Conservation (phyloP, 768 basidiomycete species). For the Leucosporidium scottii region DNA sequence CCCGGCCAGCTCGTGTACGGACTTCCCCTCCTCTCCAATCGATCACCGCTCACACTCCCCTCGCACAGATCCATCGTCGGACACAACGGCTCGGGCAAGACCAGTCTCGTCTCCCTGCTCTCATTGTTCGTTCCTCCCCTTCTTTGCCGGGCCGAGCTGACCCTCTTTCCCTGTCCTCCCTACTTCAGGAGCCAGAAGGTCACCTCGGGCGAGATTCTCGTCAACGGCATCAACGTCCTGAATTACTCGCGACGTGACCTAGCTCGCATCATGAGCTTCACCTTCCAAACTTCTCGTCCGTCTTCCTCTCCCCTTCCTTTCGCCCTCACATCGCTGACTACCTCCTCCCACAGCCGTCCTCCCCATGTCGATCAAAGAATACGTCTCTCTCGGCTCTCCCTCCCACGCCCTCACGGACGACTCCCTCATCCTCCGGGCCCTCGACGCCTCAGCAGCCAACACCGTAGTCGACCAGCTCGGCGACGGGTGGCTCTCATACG, state of each 20-base stretch:
- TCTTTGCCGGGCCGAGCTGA: neutral
- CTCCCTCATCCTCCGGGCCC: conserved; percentile 5
- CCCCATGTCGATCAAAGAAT: conserved; percentile 14
- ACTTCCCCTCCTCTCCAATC: neutral
- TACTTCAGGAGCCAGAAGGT: neutral
- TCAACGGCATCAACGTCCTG: conserved; percentile 13
- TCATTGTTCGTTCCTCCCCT: neutral
- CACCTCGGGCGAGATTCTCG: conserved; percentile 10
- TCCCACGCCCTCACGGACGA: conserved; percentile 8
- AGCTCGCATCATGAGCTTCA: conserved; percentile 10
- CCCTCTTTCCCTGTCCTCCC: neutral
- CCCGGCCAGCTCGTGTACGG: conserved; percentile 14
- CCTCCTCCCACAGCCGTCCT: conserved; percentile 1
- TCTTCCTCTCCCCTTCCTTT: neutral
- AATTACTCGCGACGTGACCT: conserved; percentile 7
- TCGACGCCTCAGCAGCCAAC: conserved; percentile 8
- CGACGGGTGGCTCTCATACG: conserved; percentile 8
- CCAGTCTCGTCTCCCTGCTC: neutral
- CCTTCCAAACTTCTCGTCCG: conserved; percentile 12
- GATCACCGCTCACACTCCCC: neutral
- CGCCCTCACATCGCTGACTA: too few relatives aligned
- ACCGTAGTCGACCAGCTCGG: conserved; percentile 14
- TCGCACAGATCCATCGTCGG: conserved; percentile 12
- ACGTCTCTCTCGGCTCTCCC: conserved; percentile 8
- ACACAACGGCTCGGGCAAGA: conserved; percentile 14